phyloP scores from a whole-genome alignment of 192 early-diverging fungal species.

The Linnemannia exigua region DNA sequence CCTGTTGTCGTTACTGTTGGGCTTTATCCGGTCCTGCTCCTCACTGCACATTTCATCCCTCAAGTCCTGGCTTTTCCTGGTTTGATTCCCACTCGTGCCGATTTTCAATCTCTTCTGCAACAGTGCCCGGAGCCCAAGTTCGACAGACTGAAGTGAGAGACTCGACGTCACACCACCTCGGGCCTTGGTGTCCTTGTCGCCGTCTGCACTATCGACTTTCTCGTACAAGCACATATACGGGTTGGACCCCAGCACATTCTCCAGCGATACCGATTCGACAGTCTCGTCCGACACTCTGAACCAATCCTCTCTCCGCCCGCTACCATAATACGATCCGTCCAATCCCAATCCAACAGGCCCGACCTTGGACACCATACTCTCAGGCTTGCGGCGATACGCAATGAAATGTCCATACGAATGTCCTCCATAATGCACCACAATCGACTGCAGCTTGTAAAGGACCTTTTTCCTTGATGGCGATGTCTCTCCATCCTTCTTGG shows the following conservation, averaged over 20 bases:
- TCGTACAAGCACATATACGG: slow-evolving; percentile 84
- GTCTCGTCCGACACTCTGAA: slow-evolving; percentile 79
- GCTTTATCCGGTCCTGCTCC: background rate
- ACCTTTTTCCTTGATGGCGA: slow-evolving; percentile 8
- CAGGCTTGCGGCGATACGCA: slow-evolving; percentile 72
- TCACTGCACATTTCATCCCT: background rate
- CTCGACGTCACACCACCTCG: background rate
- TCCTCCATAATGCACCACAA: slow-evolving; percentile 79
- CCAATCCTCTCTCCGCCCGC: slow-evolving; percentile 64
- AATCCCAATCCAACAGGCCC: slow-evolving; percentile 33
- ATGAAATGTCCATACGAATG: slow-evolving; percentile 87
- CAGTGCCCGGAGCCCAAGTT: slow-evolving; percentile 32
- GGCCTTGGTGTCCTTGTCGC: background rate
- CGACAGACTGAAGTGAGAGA: slow-evolving; percentile 45
- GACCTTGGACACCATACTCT: slow-evolving; percentile 41
- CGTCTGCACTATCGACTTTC: slow-evolving; percentile 14
- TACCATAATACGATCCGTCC: slow-evolving; percentile 25
- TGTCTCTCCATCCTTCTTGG: background rate
- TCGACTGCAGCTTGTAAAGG: slow-evolving; percentile 73
- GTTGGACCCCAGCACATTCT: slow-evolving; percentile 76
- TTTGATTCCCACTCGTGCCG: background rate
- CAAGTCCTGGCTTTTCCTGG: background rate
- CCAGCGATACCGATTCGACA: slow-evolving; percentile 69
- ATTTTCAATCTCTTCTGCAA: background rate
- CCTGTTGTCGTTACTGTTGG: background rate